Conservation (phyloP, 108 stramenopile genomes). For the Cyclotella kingstonii region DNA sequence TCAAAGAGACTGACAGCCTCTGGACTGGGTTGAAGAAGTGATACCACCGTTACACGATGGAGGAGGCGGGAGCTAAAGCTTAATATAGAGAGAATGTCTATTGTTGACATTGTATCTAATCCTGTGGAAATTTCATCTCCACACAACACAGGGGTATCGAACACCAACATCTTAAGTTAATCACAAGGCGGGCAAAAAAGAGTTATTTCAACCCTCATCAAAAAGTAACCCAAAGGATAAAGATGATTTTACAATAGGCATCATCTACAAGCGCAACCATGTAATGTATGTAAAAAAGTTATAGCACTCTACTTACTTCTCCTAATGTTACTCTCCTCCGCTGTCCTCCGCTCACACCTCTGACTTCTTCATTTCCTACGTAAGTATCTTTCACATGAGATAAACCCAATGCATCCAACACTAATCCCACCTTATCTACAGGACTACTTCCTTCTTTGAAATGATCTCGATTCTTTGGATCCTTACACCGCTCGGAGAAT, state of each 20-base stretch:
- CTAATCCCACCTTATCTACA: constrained; percentile 17
- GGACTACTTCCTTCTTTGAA: neutral
- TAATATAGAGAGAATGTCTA: constrained; percentile 59
- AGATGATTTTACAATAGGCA: neutral
- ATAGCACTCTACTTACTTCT: constrained; percentile 14
- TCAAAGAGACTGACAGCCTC: constrained; percentile 73
- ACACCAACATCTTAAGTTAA: constrained; percentile 10
- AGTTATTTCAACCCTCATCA: too few relatives aligned
- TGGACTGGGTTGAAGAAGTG: constrained; percentile 76
- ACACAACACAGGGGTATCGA: constrained; percentile 35
- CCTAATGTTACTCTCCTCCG: constrained; percentile 49
- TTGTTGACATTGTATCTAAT: constrained; percentile 72
- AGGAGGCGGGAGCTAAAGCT: constrained; percentile 22
- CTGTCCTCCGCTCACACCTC: constrained; percentile 58
- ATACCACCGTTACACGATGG: constrained; percentile 46
- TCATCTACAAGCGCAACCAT: constrained; percentile 11
- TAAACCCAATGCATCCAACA: constrained; percentile 56
- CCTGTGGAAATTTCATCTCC: constrained; percentile 85
- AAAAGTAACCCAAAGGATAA: neutral
- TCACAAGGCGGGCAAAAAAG: too few relatives aligned
- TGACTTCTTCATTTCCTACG: constrained; percentile 54
- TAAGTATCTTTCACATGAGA: constrained; percentile 67
- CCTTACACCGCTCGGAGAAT: constrained; percentile 31
- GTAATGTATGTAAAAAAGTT: constrained; percentile 45
- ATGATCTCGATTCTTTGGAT: constrained; percentile 1